A percentile compares a stretch with the other conserved stretches of the same genome.
Conservation (phyloP, 768 basidiomycete genomes). For the Leccinum fibrillosum region DNA sequence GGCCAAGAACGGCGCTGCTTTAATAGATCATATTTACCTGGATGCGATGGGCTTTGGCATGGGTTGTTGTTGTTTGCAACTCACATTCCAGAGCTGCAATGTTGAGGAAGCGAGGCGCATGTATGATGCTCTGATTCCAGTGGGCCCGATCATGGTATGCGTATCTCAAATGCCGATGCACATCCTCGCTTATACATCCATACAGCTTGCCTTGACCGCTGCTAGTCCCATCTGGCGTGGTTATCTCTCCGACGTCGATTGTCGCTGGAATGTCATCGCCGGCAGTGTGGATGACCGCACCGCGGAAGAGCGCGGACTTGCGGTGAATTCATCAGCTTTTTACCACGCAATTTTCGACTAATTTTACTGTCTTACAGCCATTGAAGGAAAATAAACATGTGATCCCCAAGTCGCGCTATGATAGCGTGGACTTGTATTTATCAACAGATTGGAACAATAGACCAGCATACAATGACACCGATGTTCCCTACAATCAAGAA, state of each 20-base stretch:
- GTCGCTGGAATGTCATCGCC: constrained; percentile 97
- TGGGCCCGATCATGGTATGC: constrained; percentile 91
- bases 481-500: constrained; percentile 71
- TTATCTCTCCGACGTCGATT: constrained; percentile 94
- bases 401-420: constrained; percentile 97
- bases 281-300: constrained; percentile 98
- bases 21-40: constrained; percentile 90
- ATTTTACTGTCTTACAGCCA: constrained; percentile 47
- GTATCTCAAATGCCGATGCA: background rate
- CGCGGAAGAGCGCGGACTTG: constrained; percentile 83
- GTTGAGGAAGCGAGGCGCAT: constrained; percentile 87
- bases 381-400: constrained; percentile 66
- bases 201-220: constrained; percentile 87
- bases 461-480: constrained; percentile 90
- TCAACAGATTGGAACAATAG: constrained; percentile 84
- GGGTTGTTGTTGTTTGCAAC: constrained; percentile 97
- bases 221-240: constrained; percentile 95
- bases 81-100: constrained; percentile 97
- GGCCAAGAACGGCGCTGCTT: constrained; percentile 86
- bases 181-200: constrained; percentile 1
- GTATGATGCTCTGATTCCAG: constrained; percentile 94
- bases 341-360: constrained; percentile 2
- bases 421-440: constrained; percentile 92
- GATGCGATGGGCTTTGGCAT: constrained; percentile 99
- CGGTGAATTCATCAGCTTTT: constrained; percentile 46